Evolutionary conservation across 768 basidiomycete species (phyloP).

Genomic region (Leccinum fibrillosum): DNA sequence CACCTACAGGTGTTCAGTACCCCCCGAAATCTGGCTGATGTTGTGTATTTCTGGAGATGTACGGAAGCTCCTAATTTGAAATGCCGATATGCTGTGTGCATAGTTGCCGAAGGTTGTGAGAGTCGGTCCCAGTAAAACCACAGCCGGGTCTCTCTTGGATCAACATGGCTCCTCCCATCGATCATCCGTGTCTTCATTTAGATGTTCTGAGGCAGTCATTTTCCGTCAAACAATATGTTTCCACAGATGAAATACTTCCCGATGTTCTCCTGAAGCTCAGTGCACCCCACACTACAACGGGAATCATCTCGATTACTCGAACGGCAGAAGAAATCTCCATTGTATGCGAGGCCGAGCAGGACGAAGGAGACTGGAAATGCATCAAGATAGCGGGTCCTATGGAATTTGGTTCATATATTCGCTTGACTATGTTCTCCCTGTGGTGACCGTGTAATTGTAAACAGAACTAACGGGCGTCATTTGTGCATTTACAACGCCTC

Average conservation of each 20-base stretch:
- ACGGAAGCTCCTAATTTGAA: background rate
- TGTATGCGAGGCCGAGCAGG: conserved; percentile 42
- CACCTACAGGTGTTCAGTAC: conserved; percentile 58
- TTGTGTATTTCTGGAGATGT: background rate
- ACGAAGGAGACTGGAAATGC: conserved; percentile 50
- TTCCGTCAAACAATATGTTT: conserved; percentile 41
- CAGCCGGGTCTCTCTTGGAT: background rate
- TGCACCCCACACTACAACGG: conserved; percentile 26
- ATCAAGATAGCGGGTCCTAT: conserved; percentile 65
- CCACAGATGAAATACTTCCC: conserved; percentile 33
- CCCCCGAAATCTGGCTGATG: conserved; percentile 24
- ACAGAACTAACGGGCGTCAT: conserved; percentile 57
- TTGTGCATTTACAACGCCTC: conserved; percentile 49
- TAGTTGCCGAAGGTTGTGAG: background rate
- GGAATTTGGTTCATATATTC: conserved; percentile 49
- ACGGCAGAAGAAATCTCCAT: conserved; percentile 62
- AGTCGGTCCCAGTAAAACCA: background rate
- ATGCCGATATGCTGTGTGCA: background rate
- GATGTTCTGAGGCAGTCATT: conserved; percentile 42
- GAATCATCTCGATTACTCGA: conserved; percentile 55
- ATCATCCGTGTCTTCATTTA: conserved; percentile 47
- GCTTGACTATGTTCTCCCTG: background rate
- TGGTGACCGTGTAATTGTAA: conserved; percentile 1
- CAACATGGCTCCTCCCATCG: conserved; percentile 42
- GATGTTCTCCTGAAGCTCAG: conserved; percentile 25